A percentile compares a stretch with the other conserved stretches of the same genome.
These are phyloP conservation scores for Metschnikowia vanudenii DNA, from an alignment of 805 yeast genomes.

Conservation along the genomic window DNA sequence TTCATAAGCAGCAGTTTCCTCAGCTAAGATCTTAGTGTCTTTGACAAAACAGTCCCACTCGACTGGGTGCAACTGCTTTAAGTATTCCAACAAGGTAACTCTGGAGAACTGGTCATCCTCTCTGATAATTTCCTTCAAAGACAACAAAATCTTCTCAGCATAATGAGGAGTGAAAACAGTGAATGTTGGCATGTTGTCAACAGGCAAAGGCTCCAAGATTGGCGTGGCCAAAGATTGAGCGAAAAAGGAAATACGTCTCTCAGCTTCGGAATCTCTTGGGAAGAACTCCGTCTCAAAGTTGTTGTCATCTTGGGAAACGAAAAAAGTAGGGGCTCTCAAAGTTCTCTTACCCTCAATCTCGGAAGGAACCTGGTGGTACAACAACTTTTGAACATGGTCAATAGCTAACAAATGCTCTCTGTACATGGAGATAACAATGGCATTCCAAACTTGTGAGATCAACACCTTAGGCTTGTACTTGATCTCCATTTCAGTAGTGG, in stretches of 20 bases:
- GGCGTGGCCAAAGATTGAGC: constrained; percentile 99
- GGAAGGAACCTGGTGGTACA: constrained; percentile 97
- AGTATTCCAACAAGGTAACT: constrained; percentile 53
- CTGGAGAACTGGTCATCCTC: constrained; percentile 64
- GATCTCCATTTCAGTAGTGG: constrained; percentile 98
- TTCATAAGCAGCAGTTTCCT: constrained; percentile 74
- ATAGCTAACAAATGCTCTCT: constrained; percentile 97
- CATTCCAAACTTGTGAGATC: constrained; percentile 99
- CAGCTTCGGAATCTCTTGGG: constrained; percentile 97
- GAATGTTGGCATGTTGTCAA: constrained; percentile 99
- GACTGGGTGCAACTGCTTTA: constrained; percentile 53
- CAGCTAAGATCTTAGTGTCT: constrained; percentile 54
- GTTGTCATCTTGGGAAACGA: constrained; percentile 95
- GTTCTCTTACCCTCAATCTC: constrained; percentile 98
- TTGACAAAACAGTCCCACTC: constrained; percentile 59
- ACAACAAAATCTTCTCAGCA: constrained; percentile 73
- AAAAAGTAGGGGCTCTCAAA: constrained; percentile 97
- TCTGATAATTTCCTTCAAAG: constrained; percentile 74
- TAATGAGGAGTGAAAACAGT: constrained; percentile 90
- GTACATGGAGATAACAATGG: constrained; percentile 98
- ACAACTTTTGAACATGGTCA: constrained; percentile 95
- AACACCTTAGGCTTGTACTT: constrained; percentile 98
- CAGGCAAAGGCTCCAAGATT: constrained; percentile 97
- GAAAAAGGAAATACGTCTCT: constrained; percentile 98
- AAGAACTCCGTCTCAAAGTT: constrained; percentile 94